Evolutionary conservation across 352 stramenopile species (phyloP).

Genomic region (Pythium monospermum): DNA sequence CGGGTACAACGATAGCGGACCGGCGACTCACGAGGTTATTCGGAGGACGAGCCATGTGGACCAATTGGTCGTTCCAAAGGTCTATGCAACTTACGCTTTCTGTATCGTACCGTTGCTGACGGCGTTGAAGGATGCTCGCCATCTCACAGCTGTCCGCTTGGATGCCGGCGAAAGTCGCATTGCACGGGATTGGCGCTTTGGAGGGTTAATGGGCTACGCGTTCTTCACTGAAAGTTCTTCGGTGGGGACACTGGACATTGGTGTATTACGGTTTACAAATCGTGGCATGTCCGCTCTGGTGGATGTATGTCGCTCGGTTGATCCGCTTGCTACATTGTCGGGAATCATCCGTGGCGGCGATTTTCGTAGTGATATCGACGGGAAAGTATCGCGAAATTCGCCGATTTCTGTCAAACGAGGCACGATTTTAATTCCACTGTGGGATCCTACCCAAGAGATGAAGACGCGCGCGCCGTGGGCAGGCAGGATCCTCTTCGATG

Average conservation of each 20-base stretch:
- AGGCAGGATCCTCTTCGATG: not conserved
- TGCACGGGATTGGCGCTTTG: not conserved
- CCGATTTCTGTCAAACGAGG: too few species aligned
- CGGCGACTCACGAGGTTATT: not conserved
- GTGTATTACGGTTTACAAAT: not conserved
- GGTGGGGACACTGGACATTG: not conserved
- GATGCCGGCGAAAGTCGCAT: not conserved
- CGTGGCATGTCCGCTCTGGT: not conserved
- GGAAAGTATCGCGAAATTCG: constrained; percentile 1
- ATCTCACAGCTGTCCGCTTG: not conserved
- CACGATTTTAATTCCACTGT: not conserved
- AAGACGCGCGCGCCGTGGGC: constrained; percentile 1
- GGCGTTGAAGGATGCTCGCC: not conserved
- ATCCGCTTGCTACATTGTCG: not conserved
- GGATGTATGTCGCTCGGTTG: not conserved
- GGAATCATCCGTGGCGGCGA: not conserved
- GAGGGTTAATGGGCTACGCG: not conserved
- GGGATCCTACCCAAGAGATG: not conserved
- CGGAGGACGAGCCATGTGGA: not conserved
- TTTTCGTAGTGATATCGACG: not conserved
- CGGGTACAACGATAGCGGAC: not conserved
- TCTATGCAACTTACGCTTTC: not conserved
- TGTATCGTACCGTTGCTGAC: not conserved
- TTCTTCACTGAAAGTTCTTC: constrained; percentile 1
- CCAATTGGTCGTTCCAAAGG: not conserved